Evolutionary conservation across 1,139 yeast genomes (phyloP).

Genomic region (Taphrina deformans): DNA sequence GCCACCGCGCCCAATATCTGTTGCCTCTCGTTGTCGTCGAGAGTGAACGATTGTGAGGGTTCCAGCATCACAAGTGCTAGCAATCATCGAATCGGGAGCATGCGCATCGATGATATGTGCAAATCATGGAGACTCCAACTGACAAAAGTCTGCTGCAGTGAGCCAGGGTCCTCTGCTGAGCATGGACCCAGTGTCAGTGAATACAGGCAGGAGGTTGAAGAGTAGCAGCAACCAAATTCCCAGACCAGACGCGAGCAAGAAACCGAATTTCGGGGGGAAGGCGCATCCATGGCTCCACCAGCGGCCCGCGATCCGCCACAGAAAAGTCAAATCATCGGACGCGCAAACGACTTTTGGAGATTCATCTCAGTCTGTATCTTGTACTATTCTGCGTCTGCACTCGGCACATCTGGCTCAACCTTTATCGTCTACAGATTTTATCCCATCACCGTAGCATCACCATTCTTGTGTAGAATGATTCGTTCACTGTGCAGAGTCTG

Average conservation of each 20-base stretch:
- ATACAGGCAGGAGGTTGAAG: too few relatives aligned
- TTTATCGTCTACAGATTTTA: too few relatives aligned
- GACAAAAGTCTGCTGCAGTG: too few relatives aligned
- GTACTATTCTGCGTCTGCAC: too few relatives aligned
- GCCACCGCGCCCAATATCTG: conserved; percentile 1
- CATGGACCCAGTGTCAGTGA: too few relatives aligned
- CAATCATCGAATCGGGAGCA: background rate
- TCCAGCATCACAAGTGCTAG: background rate
- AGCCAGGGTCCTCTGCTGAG: too few relatives aligned
- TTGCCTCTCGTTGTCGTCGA: conserved; percentile 12
- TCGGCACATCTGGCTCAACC: too few relatives aligned
- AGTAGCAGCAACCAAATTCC: background rate
- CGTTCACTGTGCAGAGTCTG: background rate
- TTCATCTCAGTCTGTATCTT: too few relatives aligned
- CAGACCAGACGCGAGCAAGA: background rate
- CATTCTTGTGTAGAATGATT: too few relatives aligned
- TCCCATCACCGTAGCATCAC: too few relatives aligned
- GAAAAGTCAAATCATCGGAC: background rate
- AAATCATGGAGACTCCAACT: too few relatives aligned
- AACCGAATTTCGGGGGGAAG: background rate
- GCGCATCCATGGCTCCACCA: background rate
- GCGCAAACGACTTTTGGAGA: background rate
- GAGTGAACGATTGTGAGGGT: conserved; percentile 15
- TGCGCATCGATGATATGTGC: background rate
- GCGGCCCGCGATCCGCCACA: background rate